Percentiles rank a stretch among this genome's conserved stretches.
Evolutionary conservation across 495 filamentous ascomycete genomes (phyloP).

Genomic region (Penicillium macrosclerotiorum): DNA sequence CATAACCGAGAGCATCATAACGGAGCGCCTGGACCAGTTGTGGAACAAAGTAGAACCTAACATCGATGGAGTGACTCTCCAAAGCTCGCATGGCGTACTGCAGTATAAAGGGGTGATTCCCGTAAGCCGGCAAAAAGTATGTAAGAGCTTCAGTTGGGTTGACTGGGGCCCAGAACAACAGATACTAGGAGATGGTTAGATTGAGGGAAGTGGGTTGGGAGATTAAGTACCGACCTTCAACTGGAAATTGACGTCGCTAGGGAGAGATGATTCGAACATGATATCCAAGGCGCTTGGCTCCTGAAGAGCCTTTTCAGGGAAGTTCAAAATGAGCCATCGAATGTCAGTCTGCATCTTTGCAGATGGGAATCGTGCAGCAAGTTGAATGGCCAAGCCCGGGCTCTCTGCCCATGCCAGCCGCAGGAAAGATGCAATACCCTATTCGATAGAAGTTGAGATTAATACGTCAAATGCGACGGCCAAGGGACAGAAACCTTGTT

Average conservation of each 20-base stretch:
- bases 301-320: conserved; percentile 73
- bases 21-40: conserved; percentile 97
- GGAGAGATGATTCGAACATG: conserved; percentile 72
- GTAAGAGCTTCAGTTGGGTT: conserved; percentile 91
- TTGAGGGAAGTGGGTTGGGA: neutral
- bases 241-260: conserved; percentile 76
- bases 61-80: conserved; percentile 88
- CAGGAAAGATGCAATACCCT: conserved; percentile 54
- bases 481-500: conserved; percentile 19
- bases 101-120: conserved; percentile 90
- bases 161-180: conserved; percentile 92
- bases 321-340: conserved; percentile 73
- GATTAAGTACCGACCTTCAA: conserved; percentile 61
- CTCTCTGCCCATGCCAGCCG: conserved; percentile 82
- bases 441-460: too few species aligned
- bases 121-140: conserved; percentile 87
- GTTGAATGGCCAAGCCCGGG: conserved; percentile 78
- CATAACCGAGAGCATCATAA: conserved; percentile 91
- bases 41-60: conserved; percentile 98
- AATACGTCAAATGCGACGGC: too few species aligned
- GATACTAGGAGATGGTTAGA: conserved; percentile 53
- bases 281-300: conserved; percentile 81
- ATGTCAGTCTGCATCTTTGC: conserved; percentile 69
- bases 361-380: conserved; percentile 75
- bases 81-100: conserved; percentile 97